Percentiles rank a stretch among this genome's conserved stretches.
phyloP scores from a whole-genome alignment of 352 stramenopile genomes.

The Phytophthora kernoviae region DNA sequence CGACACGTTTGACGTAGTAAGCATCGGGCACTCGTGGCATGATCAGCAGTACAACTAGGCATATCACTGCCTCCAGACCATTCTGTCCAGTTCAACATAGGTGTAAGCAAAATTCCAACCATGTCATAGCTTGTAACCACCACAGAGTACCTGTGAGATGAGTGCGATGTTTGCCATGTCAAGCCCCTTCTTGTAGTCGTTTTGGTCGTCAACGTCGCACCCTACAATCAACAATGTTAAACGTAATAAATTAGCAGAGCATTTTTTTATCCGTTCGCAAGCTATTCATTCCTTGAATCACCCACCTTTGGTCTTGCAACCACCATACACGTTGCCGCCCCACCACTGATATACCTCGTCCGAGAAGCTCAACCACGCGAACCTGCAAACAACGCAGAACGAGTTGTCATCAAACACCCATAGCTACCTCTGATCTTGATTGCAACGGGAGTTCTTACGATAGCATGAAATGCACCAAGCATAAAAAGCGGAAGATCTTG shows the following conservation, averaged over 20 bases:
- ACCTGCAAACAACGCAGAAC: constrained; percentile 44
- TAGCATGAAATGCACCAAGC: constrained; percentile 73
- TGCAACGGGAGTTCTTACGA: constrained; percentile 28
- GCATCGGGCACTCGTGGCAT: constrained; percentile 57
- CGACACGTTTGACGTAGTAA: constrained; percentile 53
- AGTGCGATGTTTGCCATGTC: constrained; percentile 63
- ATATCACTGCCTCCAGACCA: constrained; percentile 57
- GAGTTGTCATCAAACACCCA: not conserved
- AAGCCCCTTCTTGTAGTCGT: constrained; percentile 58
- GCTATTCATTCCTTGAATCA: not conserved
- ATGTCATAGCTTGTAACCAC: constrained; percentile 7
- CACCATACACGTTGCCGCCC: constrained; percentile 67
- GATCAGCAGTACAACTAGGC: constrained; percentile 56
- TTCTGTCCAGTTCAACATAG: constrained; percentile 37
- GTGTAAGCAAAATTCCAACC: not conserved
- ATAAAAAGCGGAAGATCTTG: constrained; percentile 68
- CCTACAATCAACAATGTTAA: constrained; percentile 21
- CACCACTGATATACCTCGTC: constrained; percentile 81
- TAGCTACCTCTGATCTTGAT: not conserved
- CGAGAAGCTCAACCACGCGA: constrained; percentile 76
- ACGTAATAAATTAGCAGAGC: not conserved
- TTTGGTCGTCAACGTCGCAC: constrained; percentile 38
- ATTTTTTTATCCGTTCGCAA: not conserved
- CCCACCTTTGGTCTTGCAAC: constrained; percentile 57
- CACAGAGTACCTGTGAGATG: constrained; percentile 45